Conservation (phyloP, 208 protist species). For the Leishmania lainsoni region DNA sequence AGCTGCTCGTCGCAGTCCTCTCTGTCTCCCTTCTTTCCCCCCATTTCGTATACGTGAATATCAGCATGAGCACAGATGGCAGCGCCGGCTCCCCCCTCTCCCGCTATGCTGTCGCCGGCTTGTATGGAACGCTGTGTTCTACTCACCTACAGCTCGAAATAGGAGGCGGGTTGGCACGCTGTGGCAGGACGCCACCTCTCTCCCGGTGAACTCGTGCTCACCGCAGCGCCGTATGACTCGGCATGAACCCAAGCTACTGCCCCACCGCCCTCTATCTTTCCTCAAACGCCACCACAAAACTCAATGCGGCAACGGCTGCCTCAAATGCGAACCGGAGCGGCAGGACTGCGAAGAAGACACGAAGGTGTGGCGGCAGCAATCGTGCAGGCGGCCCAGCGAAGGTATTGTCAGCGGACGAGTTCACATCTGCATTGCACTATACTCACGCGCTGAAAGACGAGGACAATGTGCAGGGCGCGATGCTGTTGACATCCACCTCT, state of each 20-base stretch:
- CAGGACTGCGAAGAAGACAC: not conserved
- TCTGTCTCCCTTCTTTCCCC: not conserved
- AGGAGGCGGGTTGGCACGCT: conserved; percentile 54
- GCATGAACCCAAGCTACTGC: conserved; percentile 51
- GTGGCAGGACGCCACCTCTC: conserved; percentile 43
- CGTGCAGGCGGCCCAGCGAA: not conserved
- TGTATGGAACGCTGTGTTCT: conserved; percentile 28
- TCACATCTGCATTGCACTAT: conserved; percentile 3
- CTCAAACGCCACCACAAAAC: conserved; percentile 14
- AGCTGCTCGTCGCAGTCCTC: not conserved
- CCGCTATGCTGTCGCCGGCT: not conserved
- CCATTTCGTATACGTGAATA: not conserved
- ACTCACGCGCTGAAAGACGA: conserved; percentile 6
- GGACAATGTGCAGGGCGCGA: not conserved
- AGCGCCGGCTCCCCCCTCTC: not conserved
- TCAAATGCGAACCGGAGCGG: not conserved
- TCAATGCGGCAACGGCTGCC: not conserved
- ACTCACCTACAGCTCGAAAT: conserved; percentile 32
- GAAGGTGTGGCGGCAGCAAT: not conserved
- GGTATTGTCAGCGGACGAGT: not conserved
- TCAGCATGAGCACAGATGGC: not conserved
- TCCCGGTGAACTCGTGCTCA: conserved; percentile 68
- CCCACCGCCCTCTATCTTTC: conserved; percentile 54
- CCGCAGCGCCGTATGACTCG: conserved; percentile 50
- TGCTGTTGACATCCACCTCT: not conserved